These are phyloP conservation scores for Lasiosphaeriaceae sp. DNA, from an alignment of 495 filamentous ascomycete genomes.

Conservation along the genomic window DNA sequence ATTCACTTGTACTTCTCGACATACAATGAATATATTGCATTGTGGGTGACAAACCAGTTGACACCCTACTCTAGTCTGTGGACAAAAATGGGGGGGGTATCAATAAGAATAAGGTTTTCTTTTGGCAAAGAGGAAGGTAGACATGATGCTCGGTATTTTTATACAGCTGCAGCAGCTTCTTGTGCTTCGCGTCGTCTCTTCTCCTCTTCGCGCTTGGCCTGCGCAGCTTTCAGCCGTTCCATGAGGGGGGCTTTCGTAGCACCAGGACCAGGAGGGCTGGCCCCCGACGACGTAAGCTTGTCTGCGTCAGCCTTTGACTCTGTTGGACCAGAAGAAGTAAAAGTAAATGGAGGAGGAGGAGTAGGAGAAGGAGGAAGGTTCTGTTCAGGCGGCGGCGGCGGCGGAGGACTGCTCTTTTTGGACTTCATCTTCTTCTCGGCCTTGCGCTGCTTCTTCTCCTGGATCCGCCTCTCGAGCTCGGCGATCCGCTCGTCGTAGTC, in stretches of 20 bases:
- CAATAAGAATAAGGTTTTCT: no score
- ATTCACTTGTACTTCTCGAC: no score
- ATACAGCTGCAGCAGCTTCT: neutral
- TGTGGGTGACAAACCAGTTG: no score
- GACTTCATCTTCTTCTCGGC: conserved; percentile 33
- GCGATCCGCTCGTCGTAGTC: conserved; percentile 38
- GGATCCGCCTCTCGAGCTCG: conserved; percentile 36
- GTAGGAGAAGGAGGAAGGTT: conserved; percentile 7
- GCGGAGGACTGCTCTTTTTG: conserved; percentile 13
- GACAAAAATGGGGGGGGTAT: no score
- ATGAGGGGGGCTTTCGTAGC: conserved; percentile 14
- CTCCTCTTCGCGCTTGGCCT: conserved; percentile 33
- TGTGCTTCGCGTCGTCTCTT: conserved; percentile 9
- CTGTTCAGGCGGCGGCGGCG: neutral
- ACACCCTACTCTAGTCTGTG: no score
- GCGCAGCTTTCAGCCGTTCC: conserved; percentile 38
- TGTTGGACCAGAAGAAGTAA: conserved; percentile 10
- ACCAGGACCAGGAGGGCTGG: neutral
- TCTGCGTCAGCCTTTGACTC: conserved; percentile 31
- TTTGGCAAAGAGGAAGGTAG: no score
- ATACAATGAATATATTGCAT: no score
- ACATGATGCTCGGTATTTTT: neutral
- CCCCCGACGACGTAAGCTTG: conserved; percentile 6
- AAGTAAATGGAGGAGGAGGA: neutral
- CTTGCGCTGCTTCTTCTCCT: conserved; percentile 24